Evolutionary conservation across 75 land plant species (phyloP).

Genomic region (Selaginella moellendorffii): DNA sequence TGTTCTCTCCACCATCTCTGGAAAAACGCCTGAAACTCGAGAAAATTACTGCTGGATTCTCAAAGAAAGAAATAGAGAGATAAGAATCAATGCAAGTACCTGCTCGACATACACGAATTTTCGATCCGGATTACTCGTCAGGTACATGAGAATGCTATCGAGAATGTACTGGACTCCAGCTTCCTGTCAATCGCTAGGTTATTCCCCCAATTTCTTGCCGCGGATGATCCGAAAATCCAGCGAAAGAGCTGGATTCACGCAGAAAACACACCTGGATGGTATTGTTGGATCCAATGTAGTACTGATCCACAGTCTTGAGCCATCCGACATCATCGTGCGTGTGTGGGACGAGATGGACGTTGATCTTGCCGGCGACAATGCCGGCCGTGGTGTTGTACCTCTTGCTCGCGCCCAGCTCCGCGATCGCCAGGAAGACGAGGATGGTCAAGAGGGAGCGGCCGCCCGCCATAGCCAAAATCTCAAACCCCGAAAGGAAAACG

Average conservation of each 20-base stretch:
- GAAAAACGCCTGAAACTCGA: conserved; percentile 48
- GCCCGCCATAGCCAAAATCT: too few species aligned
- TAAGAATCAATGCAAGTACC: conserved; percentile 10
- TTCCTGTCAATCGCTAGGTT: conserved; percentile 25
- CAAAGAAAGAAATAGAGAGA: too few species aligned
- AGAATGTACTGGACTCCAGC: conserved; percentile 87
- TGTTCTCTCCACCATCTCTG: conserved; percentile 59
- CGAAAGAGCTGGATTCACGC: not conserved
- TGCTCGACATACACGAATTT: conserved; percentile 90
- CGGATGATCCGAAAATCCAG: not conserved
- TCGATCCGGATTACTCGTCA: conserved; percentile 68
- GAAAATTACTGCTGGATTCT: too few species aligned
- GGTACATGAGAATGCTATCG: conserved; percentile 58
- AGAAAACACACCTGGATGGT: conserved; percentile 42
- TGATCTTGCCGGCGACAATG: conserved; percentile 51
- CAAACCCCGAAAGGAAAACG: too few species aligned
- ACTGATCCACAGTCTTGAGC: conserved; percentile 94
- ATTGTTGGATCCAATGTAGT: conserved; percentile 73
- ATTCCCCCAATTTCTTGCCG: not conserved
- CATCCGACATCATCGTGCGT: conserved; percentile 93
- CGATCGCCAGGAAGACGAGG: too few species aligned
- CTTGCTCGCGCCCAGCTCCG: too few species aligned
- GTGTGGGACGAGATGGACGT: conserved; percentile 82
- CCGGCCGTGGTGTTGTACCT: conserved; percentile 44
- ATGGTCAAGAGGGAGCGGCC: too few species aligned